Percentiles rank a stretch among this genome's conserved stretches.
These are phyloP conservation scores for Eucalyptus sp. DNA, from an alignment of 345 rosid genomes.

Conservation along the genomic window DNA sequence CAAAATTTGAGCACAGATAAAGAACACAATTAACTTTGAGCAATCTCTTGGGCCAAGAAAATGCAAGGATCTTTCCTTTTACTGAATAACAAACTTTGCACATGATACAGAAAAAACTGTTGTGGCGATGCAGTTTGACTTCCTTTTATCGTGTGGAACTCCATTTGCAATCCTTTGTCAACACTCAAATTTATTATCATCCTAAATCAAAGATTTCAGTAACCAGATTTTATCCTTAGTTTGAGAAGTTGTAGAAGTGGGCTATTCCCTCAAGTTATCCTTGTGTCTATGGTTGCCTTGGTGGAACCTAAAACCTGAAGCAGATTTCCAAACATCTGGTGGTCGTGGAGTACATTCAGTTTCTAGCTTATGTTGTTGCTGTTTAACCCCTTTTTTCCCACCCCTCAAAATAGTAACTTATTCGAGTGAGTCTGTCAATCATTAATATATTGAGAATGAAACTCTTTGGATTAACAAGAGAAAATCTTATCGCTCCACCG, in stretches of 20 bases:
- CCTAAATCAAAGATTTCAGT: not conserved
- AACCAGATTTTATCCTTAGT: not conserved
- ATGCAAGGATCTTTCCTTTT: not conserved
- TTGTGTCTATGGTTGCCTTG: not conserved
- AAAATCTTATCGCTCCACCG: not conserved
- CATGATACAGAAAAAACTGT: not conserved
- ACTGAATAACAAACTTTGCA: not conserved
- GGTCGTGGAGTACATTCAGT: not conserved
- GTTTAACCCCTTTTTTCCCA: not conserved
- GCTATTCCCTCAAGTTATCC: not conserved
- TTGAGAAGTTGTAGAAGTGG: not conserved
- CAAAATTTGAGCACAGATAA: not conserved
- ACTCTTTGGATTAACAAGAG: not conserved
- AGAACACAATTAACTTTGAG: not conserved
- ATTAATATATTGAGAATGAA: not conserved
- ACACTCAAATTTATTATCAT: not conserved
- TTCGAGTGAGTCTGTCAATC: not conserved
- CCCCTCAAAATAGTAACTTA: not conserved
- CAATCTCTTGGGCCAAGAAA: not conserved
- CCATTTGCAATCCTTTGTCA: not conserved
- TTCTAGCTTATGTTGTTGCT: not conserved
- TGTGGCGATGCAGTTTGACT: not conserved
- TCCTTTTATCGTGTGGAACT: not conserved
- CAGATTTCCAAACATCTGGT: not conserved
- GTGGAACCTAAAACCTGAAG: not conserved